phyloP scores from a whole-genome alignment of 495 filamentous ascomycete species.

The Corynascus novoguineensis region DNA sequence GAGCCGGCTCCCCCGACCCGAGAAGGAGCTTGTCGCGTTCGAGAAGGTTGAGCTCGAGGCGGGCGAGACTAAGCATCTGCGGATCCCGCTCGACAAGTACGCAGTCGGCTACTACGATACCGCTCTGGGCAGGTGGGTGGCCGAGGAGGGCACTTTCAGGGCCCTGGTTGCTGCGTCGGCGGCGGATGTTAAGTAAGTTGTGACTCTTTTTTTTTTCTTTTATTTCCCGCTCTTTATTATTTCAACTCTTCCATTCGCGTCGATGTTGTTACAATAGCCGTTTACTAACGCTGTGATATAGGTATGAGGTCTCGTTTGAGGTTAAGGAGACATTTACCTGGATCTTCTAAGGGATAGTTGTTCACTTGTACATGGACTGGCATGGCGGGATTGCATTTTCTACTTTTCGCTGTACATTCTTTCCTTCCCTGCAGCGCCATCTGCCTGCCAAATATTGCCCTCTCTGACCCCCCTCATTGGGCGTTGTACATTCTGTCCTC shows the following conservation, averaged over 20 bases:
- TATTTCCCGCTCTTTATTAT: too few relatives aligned
- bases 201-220: background rate
- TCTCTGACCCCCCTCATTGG: background rate
- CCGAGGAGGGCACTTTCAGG: constrained; percentile 68
- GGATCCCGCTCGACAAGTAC: constrained; percentile 63
- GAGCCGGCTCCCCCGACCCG: constrained; percentile 57
- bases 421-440: too few relatives aligned
- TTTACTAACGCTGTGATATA: constrained; percentile 22
- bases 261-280: too few relatives aligned
- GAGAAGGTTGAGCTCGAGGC: constrained; percentile 66
- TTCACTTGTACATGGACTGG: too few relatives aligned
- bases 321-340: constrained; percentile 56
- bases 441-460: too few relatives aligned
- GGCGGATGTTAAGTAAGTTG: constrained; percentile 41
- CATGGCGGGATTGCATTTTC: background rate
- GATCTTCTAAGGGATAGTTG: constrained; percentile 35
- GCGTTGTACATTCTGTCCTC: background rate
- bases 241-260: too few relatives aligned
- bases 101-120: constrained; percentile 81
- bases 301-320: constrained; percentile 47
- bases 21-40: constrained; percentile 76
- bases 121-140: constrained; percentile 62
- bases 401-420: too few relatives aligned
- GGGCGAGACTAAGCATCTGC: constrained; percentile 63
- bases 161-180: constrained; percentile 57